Percentiles rank a stretch among this genome's conserved stretches.
phyloP scores from a whole-genome alignment of 2,329 filamentous ascomycete genomes.

The Alternaria gaisen region DNA sequence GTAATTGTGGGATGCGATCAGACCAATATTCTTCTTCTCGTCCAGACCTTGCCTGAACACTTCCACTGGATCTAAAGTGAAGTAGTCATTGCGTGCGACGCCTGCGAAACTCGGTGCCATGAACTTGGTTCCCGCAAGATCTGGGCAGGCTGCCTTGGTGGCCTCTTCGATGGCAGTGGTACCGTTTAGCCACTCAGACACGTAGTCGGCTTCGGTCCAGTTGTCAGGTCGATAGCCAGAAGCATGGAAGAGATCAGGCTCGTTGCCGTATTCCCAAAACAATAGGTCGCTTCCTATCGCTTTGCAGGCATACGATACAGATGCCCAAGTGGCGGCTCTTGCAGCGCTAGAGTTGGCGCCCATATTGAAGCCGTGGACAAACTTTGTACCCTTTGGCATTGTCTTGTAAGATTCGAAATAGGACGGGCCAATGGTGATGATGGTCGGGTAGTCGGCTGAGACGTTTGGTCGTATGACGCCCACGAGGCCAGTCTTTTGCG shows the following conservation, averaged over 20 bases:
- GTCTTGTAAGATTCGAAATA: conserved; percentile 71
- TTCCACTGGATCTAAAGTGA: conserved; percentile 4
- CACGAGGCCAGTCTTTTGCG: conserved; percentile 45
- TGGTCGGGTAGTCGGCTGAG: conserved; percentile 68
- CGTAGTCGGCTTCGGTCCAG: conserved; percentile 62
- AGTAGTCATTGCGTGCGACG: not conserved
- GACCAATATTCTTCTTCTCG: conserved; percentile 54
- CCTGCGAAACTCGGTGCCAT: conserved; percentile 15
- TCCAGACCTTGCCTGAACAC: not conserved
- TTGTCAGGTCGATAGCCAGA: conserved; percentile 58
- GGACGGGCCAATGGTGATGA: conserved; percentile 66
- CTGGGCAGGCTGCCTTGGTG: conserved; percentile 2
- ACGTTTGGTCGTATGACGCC: conserved; percentile 61
- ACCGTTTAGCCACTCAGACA: conserved; percentile 27
- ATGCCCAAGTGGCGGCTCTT: conserved; percentile 58
- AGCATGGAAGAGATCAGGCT: conserved; percentile 67
- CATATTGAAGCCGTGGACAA: conserved; percentile 69
- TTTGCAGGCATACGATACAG: conserved; percentile 65
- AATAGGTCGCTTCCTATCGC: conserved; percentile 63
- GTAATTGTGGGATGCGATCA: conserved; percentile 70
- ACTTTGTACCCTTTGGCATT: conserved; percentile 61
- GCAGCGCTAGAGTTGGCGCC: conserved; percentile 59
- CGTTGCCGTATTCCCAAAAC: conserved; percentile 70
- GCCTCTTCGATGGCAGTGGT: conserved; percentile 5
- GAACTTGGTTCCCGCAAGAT: not conserved